Conservation (phyloP, 2,329 filamentous ascomycete species). For the Parafenestella ontariensis region DNA sequence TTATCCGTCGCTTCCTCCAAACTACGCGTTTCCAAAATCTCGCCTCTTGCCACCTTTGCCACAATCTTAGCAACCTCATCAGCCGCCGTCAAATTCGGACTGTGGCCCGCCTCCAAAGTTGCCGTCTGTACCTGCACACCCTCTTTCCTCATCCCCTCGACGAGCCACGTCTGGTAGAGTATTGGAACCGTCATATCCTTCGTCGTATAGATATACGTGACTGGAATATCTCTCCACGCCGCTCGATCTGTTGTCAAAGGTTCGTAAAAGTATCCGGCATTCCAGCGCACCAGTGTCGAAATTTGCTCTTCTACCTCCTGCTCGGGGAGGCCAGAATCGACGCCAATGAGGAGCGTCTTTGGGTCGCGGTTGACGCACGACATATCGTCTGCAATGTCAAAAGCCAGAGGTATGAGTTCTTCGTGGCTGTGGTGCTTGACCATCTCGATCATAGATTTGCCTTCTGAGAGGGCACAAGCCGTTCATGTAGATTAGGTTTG, state of each 20-base stretch:
- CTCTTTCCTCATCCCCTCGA: slow-evolving; percentile 10
- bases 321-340: background rate
- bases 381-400: slow-evolving; percentile 17
- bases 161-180: slow-evolving; percentile 15
- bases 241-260: background rate
- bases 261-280: slow-evolving; percentile 14
- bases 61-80: slow-evolving; percentile 8
- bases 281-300: slow-evolving; percentile 8
- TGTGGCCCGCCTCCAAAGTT: slow-evolving; percentile 14
- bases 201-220: slow-evolving; percentile 15
- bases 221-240: slow-evolving; percentile 16
- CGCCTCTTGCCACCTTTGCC: slow-evolving; percentile 1
- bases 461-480: slow-evolving; percentile 9
- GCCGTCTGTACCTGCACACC: slow-evolving; percentile 13
- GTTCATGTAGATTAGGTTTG: slow-evolving; percentile 21
- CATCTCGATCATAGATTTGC: slow-evolving; percentile 10
- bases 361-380: slow-evolving; percentile 8
- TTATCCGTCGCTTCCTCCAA: background rate
- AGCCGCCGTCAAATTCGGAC: slow-evolving; percentile 15
- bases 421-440: slow-evolving; percentile 15
- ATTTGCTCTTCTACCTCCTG: slow-evolving; percentile 13
- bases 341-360: slow-evolving; percentile 1
- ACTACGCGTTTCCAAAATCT: background rate
- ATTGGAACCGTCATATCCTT: slow-evolving; percentile 16
- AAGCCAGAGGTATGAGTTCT: slow-evolving; percentile 12